A percentile compares a stretch with the other conserved stretches of the same genome.
Conservation (phyloP, 805 yeast genomes). For the Candida ovalis region DNA sequence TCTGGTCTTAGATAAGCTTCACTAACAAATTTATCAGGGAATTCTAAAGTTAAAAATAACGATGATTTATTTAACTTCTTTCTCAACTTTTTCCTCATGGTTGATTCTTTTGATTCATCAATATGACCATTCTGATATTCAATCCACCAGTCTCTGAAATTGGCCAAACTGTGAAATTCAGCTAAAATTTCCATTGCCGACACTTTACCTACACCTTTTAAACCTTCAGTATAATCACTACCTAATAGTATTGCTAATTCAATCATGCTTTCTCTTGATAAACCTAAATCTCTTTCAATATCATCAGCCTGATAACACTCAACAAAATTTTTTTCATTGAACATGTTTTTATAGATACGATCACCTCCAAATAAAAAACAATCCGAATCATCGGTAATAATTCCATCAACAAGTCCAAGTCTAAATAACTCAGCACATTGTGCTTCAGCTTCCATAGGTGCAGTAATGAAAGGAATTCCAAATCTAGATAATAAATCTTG, state of each 20-base stretch:
- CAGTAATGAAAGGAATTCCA: conserved; percentile 92
- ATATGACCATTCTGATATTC: conserved; percentile 38
- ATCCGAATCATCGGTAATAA: conserved; percentile 96
- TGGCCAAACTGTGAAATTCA: conserved; percentile 54
- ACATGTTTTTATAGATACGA: conserved; percentile 83
- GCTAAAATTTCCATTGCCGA: conserved; percentile 86
- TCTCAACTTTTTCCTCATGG: conserved; percentile 56
- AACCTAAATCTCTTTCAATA: conserved; percentile 59
- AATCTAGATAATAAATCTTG: conserved; percentile 82
- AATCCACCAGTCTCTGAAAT: conserved; percentile 56
- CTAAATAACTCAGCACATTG: conserved; percentile 82
- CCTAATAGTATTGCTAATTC: conserved; percentile 84
- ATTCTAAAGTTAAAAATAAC: conserved; percentile 51
- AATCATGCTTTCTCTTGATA: conserved; percentile 61
- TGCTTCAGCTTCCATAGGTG: conserved; percentile 99
- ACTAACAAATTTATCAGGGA: conserved; percentile 66
- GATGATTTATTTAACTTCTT: conserved; percentile 50
- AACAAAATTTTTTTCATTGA: conserved; percentile 87
- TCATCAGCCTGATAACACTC: conserved; percentile 70
- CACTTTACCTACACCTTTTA: conserved; percentile 93
- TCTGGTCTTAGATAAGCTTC: conserved; percentile 79
- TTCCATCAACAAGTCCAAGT: conserved; percentile 85
- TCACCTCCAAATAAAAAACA: conserved; percentile 91
- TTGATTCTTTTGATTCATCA: conserved; percentile 37
- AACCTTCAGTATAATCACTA: conserved; percentile 92